phyloP scores from a whole-genome alignment of 2,329 filamentous ascomycete genomes.

The Sphaceloma murrayae region DNA sequence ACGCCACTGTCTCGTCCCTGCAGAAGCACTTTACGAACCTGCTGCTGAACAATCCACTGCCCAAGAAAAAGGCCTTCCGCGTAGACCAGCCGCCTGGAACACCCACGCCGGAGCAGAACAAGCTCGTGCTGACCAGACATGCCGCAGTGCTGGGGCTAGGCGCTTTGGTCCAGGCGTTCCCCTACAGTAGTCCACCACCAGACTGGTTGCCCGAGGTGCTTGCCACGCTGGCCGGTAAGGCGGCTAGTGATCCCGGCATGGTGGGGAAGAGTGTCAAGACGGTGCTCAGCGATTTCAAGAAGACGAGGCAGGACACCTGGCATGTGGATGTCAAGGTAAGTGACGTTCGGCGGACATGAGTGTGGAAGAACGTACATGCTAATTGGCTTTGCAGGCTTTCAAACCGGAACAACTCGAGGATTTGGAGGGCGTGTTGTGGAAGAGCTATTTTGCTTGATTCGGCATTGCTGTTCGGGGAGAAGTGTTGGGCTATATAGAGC shows the following conservation, averaged over 20 bases:
- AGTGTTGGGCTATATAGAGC: too few relatives aligned
- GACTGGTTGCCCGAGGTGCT: conserved; percentile 89
- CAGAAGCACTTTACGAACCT: conserved; percentile 70
- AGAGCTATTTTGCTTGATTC: conserved; percentile 87
- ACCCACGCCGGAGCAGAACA: conserved; percentile 62
- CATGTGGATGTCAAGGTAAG: conserved; percentile 92
- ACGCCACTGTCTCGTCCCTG: conserved; percentile 64
- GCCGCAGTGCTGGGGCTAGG: conserved; percentile 87
- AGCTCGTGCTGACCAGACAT: conserved; percentile 71
- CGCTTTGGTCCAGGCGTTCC: conserved; percentile 87
- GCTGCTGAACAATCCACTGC: conserved; percentile 76
- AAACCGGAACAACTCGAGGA: conserved; percentile 89
- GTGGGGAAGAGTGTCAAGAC: conserved; percentile 94
- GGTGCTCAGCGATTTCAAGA: conserved; percentile 95
- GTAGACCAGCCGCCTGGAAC: conserved; percentile 43
- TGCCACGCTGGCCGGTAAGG: conserved; percentile 71
- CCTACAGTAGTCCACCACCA: conserved; percentile 86
- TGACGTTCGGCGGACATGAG: conserved; percentile 17
- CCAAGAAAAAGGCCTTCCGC: conserved; percentile 45
- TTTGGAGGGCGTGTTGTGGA: conserved; percentile 93
- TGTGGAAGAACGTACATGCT: conserved; percentile 4
- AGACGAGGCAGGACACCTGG: conserved; percentile 98
- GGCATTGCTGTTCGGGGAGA: background rate
- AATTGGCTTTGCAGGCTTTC: conserved; percentile 51
- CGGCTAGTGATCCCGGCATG: conserved; percentile 79